Conservation (phyloP, 805 yeast species). For the Candida odintsovae region DNA sequence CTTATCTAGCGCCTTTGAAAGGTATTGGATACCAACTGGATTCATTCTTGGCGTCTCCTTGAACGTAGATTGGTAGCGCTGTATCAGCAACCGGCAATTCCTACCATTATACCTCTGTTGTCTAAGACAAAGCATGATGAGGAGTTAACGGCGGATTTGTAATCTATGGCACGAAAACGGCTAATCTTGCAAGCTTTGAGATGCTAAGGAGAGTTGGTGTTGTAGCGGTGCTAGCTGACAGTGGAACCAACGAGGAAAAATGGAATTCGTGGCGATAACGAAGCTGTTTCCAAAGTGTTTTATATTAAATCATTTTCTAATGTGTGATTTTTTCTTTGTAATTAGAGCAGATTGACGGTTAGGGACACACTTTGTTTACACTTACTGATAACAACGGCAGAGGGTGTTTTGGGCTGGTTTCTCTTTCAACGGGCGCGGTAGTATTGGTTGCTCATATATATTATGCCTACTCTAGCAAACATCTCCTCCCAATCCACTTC, state of each 20-base stretch:
- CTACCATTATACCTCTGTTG: neutral
- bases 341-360: neutral
- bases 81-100: neutral
- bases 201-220: neutral
- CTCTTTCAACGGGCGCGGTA: too few relatives aligned
- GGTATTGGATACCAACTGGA: slow-evolving; percentile 76
- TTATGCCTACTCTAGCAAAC: too few relatives aligned
- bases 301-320: too few relatives aligned
- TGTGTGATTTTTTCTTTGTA: neutral
- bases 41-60: slow-evolving; percentile 52
- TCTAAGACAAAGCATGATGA: neutral
- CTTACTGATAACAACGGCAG: neutral
- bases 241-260: too few relatives aligned
- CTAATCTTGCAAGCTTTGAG: neutral
- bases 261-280: too few relatives aligned
- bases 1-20: slow-evolving; percentile 50
- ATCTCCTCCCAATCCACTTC: too few relatives aligned
- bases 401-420: too few relatives aligned
- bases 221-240: neutral
- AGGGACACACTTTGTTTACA: neutral
- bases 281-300: too few relatives aligned
- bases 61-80: slow-evolving; percentile 2
- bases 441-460: too few relatives aligned
- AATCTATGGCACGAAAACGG: neutral
- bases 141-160: neutral